phyloP scores from a whole-genome alignment of 257 asterid genomes.

The Przewalskia tangutica region DNA sequence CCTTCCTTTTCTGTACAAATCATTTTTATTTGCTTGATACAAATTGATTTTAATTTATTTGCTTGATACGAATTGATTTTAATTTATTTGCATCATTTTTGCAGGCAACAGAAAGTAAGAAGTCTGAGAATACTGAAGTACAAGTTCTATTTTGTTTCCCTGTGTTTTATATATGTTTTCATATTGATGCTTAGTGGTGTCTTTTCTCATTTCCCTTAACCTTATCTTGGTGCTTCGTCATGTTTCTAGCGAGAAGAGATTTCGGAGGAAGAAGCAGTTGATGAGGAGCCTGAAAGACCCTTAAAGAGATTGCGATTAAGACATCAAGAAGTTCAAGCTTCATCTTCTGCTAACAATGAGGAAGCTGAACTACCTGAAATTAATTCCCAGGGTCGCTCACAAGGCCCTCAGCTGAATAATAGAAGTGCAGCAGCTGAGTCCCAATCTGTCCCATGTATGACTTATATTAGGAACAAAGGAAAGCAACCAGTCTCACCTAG shows the following conservation, averaged over 20 bases:
- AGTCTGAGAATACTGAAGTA: slow-evolving; percentile 10
- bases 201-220: slow-evolving; percentile 2
- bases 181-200: not conserved
- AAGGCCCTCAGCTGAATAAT: slow-evolving; percentile 16
- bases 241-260: slow-evolving; percentile 11
- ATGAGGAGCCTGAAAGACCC: slow-evolving; percentile 46
- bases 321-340: slow-evolving; percentile 40
- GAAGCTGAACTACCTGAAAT: slow-evolving; percentile 13
- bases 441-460: slow-evolving; percentile 12
- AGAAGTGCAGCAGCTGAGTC: slow-evolving; percentile 19
- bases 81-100: not conserved
- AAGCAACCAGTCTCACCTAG: slow-evolving; percentile 35
- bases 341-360: slow-evolving; percentile 4
- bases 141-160: not conserved
- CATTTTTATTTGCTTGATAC: not conserved
- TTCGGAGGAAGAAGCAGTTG: slow-evolving; percentile 33
- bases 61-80: not conserved
- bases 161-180: not conserved
- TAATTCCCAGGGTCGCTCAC: slow-evolving; percentile 18
- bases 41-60: too few relatives aligned
- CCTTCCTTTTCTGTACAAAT: not conserved
- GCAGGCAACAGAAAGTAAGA: slow-evolving; percentile 9
- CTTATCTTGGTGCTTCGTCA: not conserved
- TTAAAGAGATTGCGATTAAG: slow-evolving; percentile 52
- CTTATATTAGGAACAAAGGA: slow-evolving; percentile 28